phyloP scores from a whole-genome alignment of 164 flowering plant species.

The Aristolochia fimbriata region DNA sequence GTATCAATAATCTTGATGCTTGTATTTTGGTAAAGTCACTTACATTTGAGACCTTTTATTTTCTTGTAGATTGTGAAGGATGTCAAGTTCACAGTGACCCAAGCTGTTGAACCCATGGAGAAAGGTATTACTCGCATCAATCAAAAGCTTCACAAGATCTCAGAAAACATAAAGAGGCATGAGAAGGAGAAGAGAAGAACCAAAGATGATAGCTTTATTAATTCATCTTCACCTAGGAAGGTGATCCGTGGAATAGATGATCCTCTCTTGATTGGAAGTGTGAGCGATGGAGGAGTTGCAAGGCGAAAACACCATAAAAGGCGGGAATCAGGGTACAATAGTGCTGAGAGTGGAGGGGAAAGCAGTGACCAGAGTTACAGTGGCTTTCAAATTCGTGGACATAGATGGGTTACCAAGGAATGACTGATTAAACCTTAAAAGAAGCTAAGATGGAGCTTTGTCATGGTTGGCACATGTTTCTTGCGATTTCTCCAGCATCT shows the following conservation, averaged over 20 bases:
- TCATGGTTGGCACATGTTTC: background rate
- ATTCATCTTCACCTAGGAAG: slow-evolving; percentile 35
- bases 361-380: slow-evolving; percentile 68
- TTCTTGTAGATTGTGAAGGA: slow-evolving; percentile 75
- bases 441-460: background rate
- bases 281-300: slow-evolving; percentile 62
- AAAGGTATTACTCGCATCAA: slow-evolving; percentile 78
- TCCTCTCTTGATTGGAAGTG: slow-evolving; percentile 78
- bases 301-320: slow-evolving; percentile 60
- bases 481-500: background rate
- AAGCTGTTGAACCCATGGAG: slow-evolving; percentile 89
- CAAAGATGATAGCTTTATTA: slow-evolving; percentile 67
- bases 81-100: slow-evolving; percentile 80
- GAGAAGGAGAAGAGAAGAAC: slow-evolving; percentile 59
- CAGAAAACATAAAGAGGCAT: slow-evolving; percentile 68
- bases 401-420: slow-evolving; percentile 81
- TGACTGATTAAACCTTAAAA: slow-evolving; percentile 7
- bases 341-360: slow-evolving; percentile 91
- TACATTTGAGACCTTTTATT: too few species aligned
- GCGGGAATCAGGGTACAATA: slow-evolving; percentile 59
- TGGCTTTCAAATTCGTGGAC: slow-evolving; percentile 54
- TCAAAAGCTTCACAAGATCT: slow-evolving; percentile 70
- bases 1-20: too few species aligned
- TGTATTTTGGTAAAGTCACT: too few species aligned
- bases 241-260: slow-evolving; percentile 93